Evolutionary conservation across 371 early-diverging fungal species (phyloP).

Genomic region (Mortierella sp.): DNA sequence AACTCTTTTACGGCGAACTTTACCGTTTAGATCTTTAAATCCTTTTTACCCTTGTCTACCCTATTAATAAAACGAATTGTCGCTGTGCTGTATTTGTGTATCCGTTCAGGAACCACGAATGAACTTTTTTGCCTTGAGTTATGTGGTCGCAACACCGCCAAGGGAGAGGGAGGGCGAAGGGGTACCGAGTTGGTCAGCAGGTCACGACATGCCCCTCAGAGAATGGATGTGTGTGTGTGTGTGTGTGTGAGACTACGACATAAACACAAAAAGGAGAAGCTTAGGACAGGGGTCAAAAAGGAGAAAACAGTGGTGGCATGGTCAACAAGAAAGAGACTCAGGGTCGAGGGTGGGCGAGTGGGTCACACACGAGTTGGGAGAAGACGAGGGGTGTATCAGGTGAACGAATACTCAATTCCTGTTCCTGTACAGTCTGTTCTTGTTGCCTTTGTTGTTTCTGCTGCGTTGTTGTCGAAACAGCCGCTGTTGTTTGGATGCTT

Average conservation of each 20-base stretch:
- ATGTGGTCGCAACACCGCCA: background rate
- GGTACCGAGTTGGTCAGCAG: background rate
- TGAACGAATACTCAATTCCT: background rate
- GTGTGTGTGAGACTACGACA: background rate
- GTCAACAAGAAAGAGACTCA: background rate
- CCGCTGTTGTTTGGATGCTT: background rate
- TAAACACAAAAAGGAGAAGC: background rate
- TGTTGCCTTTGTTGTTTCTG: background rate
- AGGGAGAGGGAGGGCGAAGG: background rate
- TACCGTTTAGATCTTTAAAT: constrained; percentile 39
- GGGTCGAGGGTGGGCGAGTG: background rate
- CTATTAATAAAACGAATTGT: too few species aligned
- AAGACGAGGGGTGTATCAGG: background rate
- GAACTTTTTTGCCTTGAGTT: too few species aligned
- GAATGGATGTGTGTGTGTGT: too few species aligned
- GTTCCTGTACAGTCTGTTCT: too few species aligned
- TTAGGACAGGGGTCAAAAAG: background rate
- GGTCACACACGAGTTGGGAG: constrained; percentile 1
- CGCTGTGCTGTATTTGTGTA: too few species aligned
- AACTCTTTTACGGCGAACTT: constrained; percentile 44
- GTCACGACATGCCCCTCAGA: background rate
- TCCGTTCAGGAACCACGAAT: too few species aligned
- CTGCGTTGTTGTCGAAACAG: background rate
- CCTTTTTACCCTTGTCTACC: too few species aligned
- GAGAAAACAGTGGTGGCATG: background rate